Evolutionary conservation across 2,329 filamentous ascomycete genomes (phyloP).

Genomic region (Ascochyta clinopodiicola): DNA sequence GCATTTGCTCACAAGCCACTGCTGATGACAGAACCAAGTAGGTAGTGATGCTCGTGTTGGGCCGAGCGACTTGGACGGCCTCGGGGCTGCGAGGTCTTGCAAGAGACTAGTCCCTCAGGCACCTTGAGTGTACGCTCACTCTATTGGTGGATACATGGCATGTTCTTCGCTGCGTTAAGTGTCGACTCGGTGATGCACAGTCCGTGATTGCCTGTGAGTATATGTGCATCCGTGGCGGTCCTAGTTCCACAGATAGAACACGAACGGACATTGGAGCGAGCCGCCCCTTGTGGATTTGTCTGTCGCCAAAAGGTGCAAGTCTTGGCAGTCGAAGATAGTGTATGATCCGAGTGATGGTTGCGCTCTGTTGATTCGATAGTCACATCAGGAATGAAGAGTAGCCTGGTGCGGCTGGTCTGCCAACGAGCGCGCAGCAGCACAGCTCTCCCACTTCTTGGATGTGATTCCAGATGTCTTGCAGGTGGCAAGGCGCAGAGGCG

Average conservation of each 20-base stretch:
- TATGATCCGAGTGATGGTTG: neutral
- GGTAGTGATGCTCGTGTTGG: neutral
- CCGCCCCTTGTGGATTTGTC: neutral
- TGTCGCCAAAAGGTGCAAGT: neutral
- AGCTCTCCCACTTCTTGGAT: constrained; percentile 1
- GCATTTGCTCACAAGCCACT: neutral
- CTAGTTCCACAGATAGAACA: neutral
- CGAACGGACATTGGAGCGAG: neutral
- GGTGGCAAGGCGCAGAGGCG: constrained; percentile 2
- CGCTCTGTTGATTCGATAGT: neutral
- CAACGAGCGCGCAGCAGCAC: neutral
- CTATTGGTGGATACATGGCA: neutral
- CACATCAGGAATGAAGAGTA: neutral
- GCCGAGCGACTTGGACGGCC: neutral
- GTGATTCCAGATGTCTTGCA: constrained; percentile 11
- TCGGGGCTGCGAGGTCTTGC: neutral
- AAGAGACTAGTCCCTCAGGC: neutral
- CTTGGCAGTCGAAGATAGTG: neutral
- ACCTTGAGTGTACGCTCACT: neutral
- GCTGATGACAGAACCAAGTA: no score
- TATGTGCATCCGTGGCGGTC: neutral
- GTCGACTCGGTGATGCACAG: neutral
- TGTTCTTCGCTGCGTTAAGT: neutral
- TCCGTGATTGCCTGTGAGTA: neutral
- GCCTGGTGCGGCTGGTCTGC: neutral